These are phyloP conservation scores for Floccularia luteovirens DNA, from an alignment of 768 basidiomycete species.

Conservation along the genomic window DNA sequence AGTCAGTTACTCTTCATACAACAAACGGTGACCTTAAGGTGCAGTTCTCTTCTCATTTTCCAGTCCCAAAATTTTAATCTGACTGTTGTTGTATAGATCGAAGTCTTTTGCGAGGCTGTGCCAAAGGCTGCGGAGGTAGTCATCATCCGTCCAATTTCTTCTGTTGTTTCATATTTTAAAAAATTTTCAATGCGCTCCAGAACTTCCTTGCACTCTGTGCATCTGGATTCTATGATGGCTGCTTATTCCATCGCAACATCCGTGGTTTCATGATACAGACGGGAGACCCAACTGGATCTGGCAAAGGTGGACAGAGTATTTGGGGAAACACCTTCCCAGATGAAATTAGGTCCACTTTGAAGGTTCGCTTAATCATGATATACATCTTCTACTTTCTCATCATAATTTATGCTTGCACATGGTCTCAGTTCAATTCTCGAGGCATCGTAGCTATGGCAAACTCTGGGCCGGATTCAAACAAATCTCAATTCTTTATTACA, in stretches of 20 bases:
- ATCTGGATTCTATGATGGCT: conserved; percentile 77
- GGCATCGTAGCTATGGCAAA: conserved; percentile 99
- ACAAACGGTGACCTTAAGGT: conserved; percentile 95
- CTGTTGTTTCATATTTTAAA: conserved; percentile 5
- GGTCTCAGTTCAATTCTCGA: conserved; percentile 79
- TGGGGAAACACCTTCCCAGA: conserved; percentile 92
- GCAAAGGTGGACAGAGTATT: conserved; percentile 95
- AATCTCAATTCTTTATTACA: conserved; percentile 84
- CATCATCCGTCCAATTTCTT: conserved; percentile 5
- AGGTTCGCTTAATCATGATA: conserved; percentile 38
- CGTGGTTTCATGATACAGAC: conserved; percentile 95
- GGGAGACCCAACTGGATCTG: conserved; percentile 82
- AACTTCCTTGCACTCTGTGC: conserved; percentile 96
- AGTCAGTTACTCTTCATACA: conserved; percentile 95
- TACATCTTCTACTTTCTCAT: not conserved
- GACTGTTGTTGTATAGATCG: conserved; percentile 49
- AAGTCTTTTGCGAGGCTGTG: conserved; percentile 95
- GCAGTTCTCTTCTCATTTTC: conserved; percentile 3
- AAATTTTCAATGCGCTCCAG: conserved; percentile 29
- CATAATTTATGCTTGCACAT: conserved; percentile 7
- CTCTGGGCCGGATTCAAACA: conserved; percentile 90
- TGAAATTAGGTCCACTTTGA: conserved; percentile 90
- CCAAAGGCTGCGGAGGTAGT: conserved; percentile 89
- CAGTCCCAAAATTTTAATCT: conserved; percentile 1
- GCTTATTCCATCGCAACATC: conserved; percentile 91